Evolutionary conservation across 495 filamentous ascomycete genomes (phyloP).

Genomic region (Delitschia confertaspora): DNA sequence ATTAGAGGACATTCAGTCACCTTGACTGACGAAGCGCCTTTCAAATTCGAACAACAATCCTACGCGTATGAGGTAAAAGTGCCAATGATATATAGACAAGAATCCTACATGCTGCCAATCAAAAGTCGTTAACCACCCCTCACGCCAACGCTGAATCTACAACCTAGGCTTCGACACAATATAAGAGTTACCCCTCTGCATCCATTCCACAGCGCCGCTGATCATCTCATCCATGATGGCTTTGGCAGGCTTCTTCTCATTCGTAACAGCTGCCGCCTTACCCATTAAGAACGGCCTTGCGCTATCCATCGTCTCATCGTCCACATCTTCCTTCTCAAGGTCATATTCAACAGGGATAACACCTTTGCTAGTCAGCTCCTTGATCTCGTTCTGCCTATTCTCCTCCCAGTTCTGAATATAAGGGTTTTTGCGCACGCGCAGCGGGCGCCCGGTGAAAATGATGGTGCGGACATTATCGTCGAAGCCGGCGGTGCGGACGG

Average conservation of each 20-base stretch:
- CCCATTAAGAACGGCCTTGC: constrained; percentile 93
- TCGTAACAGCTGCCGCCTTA: constrained; percentile 86
- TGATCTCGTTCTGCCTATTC: constrained; percentile 80
- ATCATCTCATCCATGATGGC: constrained; percentile 92
- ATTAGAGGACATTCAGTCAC: too few species aligned
- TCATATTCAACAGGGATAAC: constrained; percentile 89
- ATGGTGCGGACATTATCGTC: constrained; percentile 94
- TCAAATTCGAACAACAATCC: too few species aligned
- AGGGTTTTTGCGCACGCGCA: constrained; percentile 83
- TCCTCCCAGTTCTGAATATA: constrained; percentile 97
- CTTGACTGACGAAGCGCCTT: too few species aligned
- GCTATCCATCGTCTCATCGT: constrained; percentile 79
- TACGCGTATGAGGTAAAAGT: too few species aligned
- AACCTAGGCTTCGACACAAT: constrained; percentile 27
- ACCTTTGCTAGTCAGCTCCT: constrained; percentile 78
- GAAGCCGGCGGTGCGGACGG: constrained; percentile 81
- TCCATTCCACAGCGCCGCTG: constrained; percentile 60
- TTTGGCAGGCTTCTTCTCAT: constrained; percentile 89
- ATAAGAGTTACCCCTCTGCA: constrained; percentile 50
- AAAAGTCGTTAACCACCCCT: too few species aligned
- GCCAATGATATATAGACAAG: too few species aligned
- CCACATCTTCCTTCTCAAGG: constrained; percentile 70
- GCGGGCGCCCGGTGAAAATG: constrained; percentile 94
- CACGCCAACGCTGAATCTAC: too few species aligned
- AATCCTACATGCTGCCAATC: too few species aligned